These are phyloP conservation scores for Datisca glomerata DNA, from an alignment of 306 rosid genomes.

Conservation along the genomic window DNA sequence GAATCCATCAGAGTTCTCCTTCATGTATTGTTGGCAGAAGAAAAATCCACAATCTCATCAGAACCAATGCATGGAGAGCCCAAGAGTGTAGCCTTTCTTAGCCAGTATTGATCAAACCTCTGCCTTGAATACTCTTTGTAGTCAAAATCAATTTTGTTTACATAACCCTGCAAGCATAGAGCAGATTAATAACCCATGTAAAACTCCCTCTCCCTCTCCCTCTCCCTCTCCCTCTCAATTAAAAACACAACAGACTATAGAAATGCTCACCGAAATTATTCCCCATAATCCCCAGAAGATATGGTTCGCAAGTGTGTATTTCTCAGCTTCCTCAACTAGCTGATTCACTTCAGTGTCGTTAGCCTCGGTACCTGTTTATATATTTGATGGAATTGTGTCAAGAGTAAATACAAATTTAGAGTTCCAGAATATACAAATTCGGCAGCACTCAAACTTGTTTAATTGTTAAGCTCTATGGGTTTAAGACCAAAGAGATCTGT, in stretches of 20 bases:
- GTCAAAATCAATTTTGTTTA: slow-evolving; percentile 82
- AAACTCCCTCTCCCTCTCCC: background rate
- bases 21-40: too few species aligned
- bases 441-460: too few species aligned
- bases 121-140: slow-evolving; percentile 77
- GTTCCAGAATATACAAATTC: background rate
- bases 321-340: slow-evolving; percentile 41
- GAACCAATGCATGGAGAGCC: too few species aligned
- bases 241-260: background rate
- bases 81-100: slow-evolving; percentile 36
- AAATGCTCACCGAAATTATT: slow-evolving; percentile 50
- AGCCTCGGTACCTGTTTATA: slow-evolving; percentile 34
- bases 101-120: slow-evolving; percentile 65
- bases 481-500: too few species aligned
- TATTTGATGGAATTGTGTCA: background rate
- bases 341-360: slow-evolving; percentile 49
- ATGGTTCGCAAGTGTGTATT: slow-evolving; percentile 71
- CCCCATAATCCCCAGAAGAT: slow-evolving; percentile 96
- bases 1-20: too few species aligned
- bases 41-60: too few species aligned
- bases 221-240: background rate
- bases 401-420: background rate
- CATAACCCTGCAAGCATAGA: slow-evolving; percentile 43
- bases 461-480: too few species aligned
- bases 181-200: background rate